A percentile compares a stretch with the other conserved stretches of the same genome.
phyloP scores from a whole-genome alignment of 2,329 filamentous ascomycete genomes.

The Pseudogymnoascus sp. region DNA sequence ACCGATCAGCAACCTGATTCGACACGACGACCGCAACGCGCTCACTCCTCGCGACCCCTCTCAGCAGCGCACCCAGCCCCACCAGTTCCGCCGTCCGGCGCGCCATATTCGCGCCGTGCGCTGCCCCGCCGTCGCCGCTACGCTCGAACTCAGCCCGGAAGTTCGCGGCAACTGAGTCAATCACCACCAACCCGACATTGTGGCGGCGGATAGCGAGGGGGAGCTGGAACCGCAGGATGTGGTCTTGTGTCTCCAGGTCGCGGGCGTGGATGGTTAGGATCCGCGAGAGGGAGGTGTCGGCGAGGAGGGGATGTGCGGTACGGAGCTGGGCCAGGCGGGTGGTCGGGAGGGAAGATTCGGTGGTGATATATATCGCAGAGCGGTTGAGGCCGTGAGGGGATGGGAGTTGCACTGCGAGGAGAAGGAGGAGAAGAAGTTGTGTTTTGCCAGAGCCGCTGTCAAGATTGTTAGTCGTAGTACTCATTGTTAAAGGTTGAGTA shows the following conservation, averaged over 20 bases:
- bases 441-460: slow-evolving; percentile 82
- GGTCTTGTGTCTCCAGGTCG: slow-evolving; percentile 89
- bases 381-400: slow-evolving; percentile 60
- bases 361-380: slow-evolving; percentile 86
- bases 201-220: slow-evolving; percentile 73
- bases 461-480: slow-evolving; percentile 15
- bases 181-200: slow-evolving; percentile 69
- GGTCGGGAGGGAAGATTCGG: slow-evolving; percentile 79
- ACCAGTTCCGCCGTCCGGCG: slow-evolving; percentile 69
- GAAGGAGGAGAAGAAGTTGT: slow-evolving; percentile 77
- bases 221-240: slow-evolving; percentile 87
- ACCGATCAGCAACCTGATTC: slow-evolving; percentile 92
- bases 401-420: slow-evolving; percentile 76
- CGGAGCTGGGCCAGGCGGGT: slow-evolving; percentile 74
- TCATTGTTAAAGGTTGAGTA: neutral
- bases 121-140: slow-evolving; percentile 31
- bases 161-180: slow-evolving; percentile 92
- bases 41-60: slow-evolving; percentile 64
- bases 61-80: slow-evolving; percentile 65
- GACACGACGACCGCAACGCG: slow-evolving; percentile 80
- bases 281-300: slow-evolving; percentile 24
- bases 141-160: slow-evolving; percentile 85
- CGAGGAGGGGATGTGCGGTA: slow-evolving; percentile 52
- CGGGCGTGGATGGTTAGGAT: slow-evolving; percentile 24
- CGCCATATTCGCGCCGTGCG: slow-evolving; percentile 51